These are phyloP conservation scores for Calamus simplicifolius DNA, from an alignment of 176 grass and related monocot genomes.

Conservation along the genomic window DNA sequence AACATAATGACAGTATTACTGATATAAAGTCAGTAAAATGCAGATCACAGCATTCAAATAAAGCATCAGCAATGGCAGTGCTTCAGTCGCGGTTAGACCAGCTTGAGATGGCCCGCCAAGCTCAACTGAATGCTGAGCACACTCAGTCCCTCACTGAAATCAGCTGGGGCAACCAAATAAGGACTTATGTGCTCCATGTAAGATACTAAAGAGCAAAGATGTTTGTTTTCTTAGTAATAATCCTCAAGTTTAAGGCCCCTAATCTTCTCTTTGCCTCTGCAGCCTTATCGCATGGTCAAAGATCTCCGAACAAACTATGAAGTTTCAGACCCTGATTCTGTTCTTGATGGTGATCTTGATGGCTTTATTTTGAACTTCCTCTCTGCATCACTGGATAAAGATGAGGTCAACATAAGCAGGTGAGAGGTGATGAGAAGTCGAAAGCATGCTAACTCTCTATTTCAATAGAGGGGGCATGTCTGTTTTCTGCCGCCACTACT, in stretches of 20 bases:
- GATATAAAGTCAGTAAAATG: neutral
- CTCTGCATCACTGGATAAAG: conserved; percentile 63
- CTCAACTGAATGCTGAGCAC: conserved; percentile 87
- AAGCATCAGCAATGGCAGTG: conserved; percentile 89
- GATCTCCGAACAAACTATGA: conserved; percentile 92
- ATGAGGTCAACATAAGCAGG: conserved; percentile 13
- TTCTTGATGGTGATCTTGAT: conserved; percentile 70
- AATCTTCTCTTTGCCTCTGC: conserved; percentile 8
- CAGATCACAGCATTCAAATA: conserved; percentile 94
- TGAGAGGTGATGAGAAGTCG: too few species aligned
- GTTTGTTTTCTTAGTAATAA: too few species aligned
- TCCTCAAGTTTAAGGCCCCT: too few species aligned
- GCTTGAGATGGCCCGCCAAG: conserved; percentile 94
- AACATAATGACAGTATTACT: too few species aligned
- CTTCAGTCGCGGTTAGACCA: conserved; percentile 84
- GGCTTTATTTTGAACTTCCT: conserved; percentile 83
- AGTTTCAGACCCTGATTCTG: conserved; percentile 86
- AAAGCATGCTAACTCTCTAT: too few species aligned
- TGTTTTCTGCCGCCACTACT: neutral
- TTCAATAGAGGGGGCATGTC: too few species aligned
- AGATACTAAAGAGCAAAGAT: conserved; percentile 10
- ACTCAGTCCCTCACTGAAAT: conserved; percentile 87
- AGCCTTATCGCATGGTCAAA: conserved; percentile 97
- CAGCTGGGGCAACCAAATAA: conserved; percentile 97
- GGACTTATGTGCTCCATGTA: conserved; percentile 93